Base-by-base conservation (phyloP, 1,284 basidiomycete species). In the Naganishia sp. region DNA sequence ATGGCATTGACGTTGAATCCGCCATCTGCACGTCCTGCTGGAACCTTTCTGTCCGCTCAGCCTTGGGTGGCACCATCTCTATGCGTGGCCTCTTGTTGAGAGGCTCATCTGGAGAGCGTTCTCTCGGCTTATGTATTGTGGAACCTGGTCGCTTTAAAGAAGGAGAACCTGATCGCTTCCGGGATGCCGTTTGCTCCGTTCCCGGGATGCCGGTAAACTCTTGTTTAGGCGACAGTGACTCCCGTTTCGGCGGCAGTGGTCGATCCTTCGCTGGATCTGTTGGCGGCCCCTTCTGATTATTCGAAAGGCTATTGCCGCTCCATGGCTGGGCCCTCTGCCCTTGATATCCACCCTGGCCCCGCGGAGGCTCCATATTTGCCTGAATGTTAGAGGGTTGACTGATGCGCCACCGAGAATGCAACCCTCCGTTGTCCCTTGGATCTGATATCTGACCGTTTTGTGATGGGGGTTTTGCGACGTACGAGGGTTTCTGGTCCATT, bases 161-260 rank as follows among this genome's bases (percentile, higher is more conserved):
- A 21, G 31, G 52, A 10, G 52, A 54, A 53, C 32, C 51, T 9
- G 51, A 53, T 21, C 51, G 51, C 21, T 54, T 54, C 28, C 35
- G 17, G 3, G 52, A 35, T 9, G 35, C 35, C 31, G 6, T 3
- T n/a, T 54, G 18, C n/a, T 41, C 52, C 35, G 35, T 54, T 11
- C 35, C 6, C 31, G 32, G n/a, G 18, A 21, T 10, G 6, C n/a
- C 35, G 3, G 7, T 15, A 41, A 3, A 35, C 3, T 54, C 35
- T 9, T 32, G 57, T 41, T 39, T 32, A 11, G 57, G 57, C 46
- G 57, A 60, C 21, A 60, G 46, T 41, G 13, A 32, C 7, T 52
- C 51, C 17, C 51, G 57, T 41, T 39, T 47, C 13, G 57, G 57
- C 46, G 57, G 50, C 21, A 60, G 46, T 41, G 39, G 45, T 41